Evolutionary conservation across 768 basidiomycete genomes (phyloP).

Genomic region (Thelephora aurantiotincta): DNA sequence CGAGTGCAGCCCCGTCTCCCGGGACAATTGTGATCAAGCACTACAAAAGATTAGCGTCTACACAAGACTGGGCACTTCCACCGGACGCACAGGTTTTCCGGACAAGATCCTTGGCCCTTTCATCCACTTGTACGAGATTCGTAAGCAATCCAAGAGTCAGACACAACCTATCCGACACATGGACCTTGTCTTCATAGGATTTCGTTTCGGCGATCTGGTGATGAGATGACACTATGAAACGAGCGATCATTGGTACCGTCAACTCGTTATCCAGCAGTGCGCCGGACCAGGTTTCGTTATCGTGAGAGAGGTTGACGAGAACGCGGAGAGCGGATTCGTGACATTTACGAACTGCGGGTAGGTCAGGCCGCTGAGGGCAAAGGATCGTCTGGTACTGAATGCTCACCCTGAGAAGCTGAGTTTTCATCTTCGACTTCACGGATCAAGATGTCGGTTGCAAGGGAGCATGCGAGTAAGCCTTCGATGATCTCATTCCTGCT

Average conservation of each 20-base stretch:
- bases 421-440: conserved; percentile 12
- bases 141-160: conserved; percentile 64
- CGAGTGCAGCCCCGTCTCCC: conserved; percentile 35
- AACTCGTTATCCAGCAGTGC: conserved; percentile 32
- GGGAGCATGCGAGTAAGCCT: conserved; percentile 35
- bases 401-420: conserved; percentile 4
- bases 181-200: conserved; percentile 5
- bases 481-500: conserved; percentile 31
- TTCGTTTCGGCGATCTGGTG: conserved; percentile 8
- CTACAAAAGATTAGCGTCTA: conserved; percentile 17
- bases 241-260: conserved; percentile 32
- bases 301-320: conserved; percentile 59
- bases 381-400: background rate
- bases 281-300: conserved; percentile 38
- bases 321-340: conserved; percentile 47
- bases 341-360: conserved; percentile 27
- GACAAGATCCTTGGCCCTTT: conserved; percentile 29
- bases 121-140: conserved; percentile 54
- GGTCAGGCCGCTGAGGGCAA: background rate
- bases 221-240: conserved; percentile 30
- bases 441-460: conserved; percentile 29
- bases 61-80: background rate
- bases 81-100: conserved; percentile 35
- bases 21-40: conserved; percentile 34
- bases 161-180: conserved; percentile 56